Evolutionary conservation across 202 grass and related monocot genomes (phyloP), one percentile per base, ranked within the genome.

Genomic region (Digitaria exilis): DNA sequence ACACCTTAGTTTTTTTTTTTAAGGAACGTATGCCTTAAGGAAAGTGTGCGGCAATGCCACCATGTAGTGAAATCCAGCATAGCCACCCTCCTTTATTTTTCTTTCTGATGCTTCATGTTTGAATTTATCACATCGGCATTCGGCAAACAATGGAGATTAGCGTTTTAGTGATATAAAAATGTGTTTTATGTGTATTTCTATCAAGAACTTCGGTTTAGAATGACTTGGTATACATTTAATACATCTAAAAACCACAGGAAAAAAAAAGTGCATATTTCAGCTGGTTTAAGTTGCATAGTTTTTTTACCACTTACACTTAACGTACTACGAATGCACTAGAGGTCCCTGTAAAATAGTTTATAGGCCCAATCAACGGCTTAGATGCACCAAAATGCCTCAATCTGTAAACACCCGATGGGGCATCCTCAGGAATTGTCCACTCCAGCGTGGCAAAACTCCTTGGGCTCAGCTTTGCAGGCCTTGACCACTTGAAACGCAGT

Each of bases 361-460:
- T 60, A 31, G 83, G 86, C 11, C 96, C 96, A 45, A 98, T n/a
- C 61, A 98, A 76, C 60, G 84, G 78, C 83, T 98, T 98, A 0
- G 96, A 92, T 70, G 96, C 92, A 64, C 96, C 96, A 65, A 85
- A 98, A 87, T 98, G 96, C 70, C 93, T 95, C 58, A 98, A 65
- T 73, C 93, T 91, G 76, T 98, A 98, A 42, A 98, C 87, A 49
- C 92, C 93, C 2, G 87, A 48, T 14, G 60, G 52, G 19, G 86
- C 80, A 41, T 89, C 88, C 63, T 92, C 87, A 11, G 96, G 96
- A 68, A 98, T 83, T 46, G 43, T 87, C 96, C 96, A 98, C 34
- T 95, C 93, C 29, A 98, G 72, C 0, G 87, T 93, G 8, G 93
- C 96, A 56, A 90, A 73, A 83, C 96, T 98, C 14, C 1, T 77